phyloP scores from a whole-genome alignment of 306 rosid species.

The Medicago ruthenica region DNA sequence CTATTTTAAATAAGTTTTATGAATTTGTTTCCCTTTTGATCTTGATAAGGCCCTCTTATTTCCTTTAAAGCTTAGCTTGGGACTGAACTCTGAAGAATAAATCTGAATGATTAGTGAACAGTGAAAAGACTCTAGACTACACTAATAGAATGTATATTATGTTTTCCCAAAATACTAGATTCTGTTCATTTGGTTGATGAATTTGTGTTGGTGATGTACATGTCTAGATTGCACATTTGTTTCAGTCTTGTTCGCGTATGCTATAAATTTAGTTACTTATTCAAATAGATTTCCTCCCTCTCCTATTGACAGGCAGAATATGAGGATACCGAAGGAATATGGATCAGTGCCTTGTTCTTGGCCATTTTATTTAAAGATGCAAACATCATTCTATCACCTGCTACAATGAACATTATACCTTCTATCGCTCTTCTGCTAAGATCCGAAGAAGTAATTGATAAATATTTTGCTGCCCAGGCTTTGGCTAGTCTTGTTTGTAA shows the following conservation, averaged over 20 bases:
- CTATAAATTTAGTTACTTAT: constrained; percentile 45
- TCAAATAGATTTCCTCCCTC: constrained; percentile 30
- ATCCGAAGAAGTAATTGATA: constrained; percentile 85
- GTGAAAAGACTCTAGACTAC: constrained; percentile 34
- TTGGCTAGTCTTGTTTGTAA: constrained; percentile 89
- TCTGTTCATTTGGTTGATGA: constrained; percentile 31
- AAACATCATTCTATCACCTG: constrained; percentile 62
- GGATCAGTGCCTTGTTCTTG: constrained; percentile 87
- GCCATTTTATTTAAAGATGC: constrained; percentile 88
- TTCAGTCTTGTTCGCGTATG: constrained; percentile 35
- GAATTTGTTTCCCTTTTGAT: neutral
- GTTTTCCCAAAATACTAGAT: constrained; percentile 14
- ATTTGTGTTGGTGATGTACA: constrained; percentile 23
- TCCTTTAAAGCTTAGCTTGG: constrained; percentile 7
- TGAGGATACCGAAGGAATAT: constrained; percentile 87
- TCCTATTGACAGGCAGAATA: constrained; percentile 71
- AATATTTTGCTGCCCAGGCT: constrained; percentile 94
- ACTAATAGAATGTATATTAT: neutral
- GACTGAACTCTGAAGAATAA: constrained; percentile 30
- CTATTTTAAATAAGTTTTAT: constrained; percentile 15
- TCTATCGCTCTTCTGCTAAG: constrained; percentile 76
- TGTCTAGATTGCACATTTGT: constrained; percentile 26
- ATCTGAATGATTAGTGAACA: constrained; percentile 27
- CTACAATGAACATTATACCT: constrained; percentile 77
- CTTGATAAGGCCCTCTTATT: constrained; percentile 21